A percentile compares a stretch with the other conserved stretches of the same genome.
phyloP scores from a whole-genome alignment of 2,329 filamentous ascomycete species.

The Fusarium sp. region DNA sequence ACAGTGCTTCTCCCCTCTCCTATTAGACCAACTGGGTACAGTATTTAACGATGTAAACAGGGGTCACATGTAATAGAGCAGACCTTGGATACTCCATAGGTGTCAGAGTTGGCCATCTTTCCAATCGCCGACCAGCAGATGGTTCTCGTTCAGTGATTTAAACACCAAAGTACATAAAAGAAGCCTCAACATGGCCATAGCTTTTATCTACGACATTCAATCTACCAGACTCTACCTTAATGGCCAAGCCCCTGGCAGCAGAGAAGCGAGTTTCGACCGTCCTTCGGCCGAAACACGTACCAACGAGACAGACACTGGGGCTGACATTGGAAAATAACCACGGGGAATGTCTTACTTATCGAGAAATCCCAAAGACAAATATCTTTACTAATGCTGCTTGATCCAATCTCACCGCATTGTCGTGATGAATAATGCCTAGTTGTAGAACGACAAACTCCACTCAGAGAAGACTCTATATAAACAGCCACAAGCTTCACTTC shows the following conservation, averaged over 20 bases:
- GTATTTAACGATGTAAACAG: neutral
- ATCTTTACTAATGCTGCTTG: neutral
- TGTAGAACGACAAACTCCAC: neutral
- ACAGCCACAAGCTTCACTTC: neutral
- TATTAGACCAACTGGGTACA: neutral
- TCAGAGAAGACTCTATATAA: neutral
- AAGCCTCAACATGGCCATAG: fast-evolving
- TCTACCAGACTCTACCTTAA: neutral
- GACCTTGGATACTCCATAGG: neutral
- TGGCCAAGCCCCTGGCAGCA: too few relatives aligned
- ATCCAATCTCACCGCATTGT: neutral
- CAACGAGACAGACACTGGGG: neutral
- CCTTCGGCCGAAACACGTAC: neutral
- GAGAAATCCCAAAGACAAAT: neutral
- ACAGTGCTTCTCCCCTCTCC: too few relatives aligned
- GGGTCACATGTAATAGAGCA: neutral
- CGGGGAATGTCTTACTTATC: neutral
- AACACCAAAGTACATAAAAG: neutral
- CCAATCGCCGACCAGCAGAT: too few relatives aligned
- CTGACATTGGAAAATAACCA: neutral
- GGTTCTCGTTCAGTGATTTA: neutral
- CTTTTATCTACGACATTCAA: neutral
- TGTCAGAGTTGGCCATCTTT: neutral
- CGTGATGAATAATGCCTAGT: neutral
- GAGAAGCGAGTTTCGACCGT: neutral